Percentiles rank a stretch among this genome's conserved stretches.
Evolutionary conservation across 768 basidiomycete genomes (phyloP).

Genomic region (Trametes punicea): DNA sequence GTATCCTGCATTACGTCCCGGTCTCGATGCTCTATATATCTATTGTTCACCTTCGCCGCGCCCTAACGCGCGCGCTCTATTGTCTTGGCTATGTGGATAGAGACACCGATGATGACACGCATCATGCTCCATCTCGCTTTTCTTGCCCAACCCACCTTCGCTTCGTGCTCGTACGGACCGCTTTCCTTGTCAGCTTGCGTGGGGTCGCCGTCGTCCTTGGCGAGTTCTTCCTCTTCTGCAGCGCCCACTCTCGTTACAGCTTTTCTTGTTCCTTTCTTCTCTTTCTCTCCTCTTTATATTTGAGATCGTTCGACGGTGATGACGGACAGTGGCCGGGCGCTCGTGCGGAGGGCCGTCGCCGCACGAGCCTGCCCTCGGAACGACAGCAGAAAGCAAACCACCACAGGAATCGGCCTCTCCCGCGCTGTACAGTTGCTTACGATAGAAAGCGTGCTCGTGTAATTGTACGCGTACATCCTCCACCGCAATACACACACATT

Average conservation of each 20-base stretch:
- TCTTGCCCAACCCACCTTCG: too few species aligned
- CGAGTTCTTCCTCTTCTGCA: too few species aligned
- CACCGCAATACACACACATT: constrained; percentile 13
- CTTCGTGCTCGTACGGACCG: too few species aligned
- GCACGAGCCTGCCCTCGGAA: too few species aligned
- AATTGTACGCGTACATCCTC: constrained; percentile 31
- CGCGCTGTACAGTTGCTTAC: constrained; percentile 21
- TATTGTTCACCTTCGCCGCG: constrained; percentile 14
- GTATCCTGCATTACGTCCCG: neutral
- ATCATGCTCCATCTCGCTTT: constrained; percentile 28
- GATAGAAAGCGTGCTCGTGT: constrained; percentile 30
- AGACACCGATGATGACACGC: constrained; percentile 1
- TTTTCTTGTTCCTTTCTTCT: constrained; percentile 31
- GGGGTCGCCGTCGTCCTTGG: too few species aligned
- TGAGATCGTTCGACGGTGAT: too few species aligned
- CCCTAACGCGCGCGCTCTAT: constrained; percentile 17
- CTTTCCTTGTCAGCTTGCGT: too few species aligned
- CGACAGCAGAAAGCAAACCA: constrained; percentile 12
- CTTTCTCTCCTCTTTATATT: constrained; percentile 18
- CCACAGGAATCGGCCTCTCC: neutral
- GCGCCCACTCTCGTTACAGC: too few species aligned
- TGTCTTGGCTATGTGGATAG: constrained; percentile 22
- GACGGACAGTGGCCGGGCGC: too few species aligned
- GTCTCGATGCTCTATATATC: constrained; percentile 16
- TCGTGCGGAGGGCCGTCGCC: too few species aligned